Evolutionary conservation across 768 basidiomycete genomes (phyloP).

Genomic region (Amanita inopinata): DNA sequence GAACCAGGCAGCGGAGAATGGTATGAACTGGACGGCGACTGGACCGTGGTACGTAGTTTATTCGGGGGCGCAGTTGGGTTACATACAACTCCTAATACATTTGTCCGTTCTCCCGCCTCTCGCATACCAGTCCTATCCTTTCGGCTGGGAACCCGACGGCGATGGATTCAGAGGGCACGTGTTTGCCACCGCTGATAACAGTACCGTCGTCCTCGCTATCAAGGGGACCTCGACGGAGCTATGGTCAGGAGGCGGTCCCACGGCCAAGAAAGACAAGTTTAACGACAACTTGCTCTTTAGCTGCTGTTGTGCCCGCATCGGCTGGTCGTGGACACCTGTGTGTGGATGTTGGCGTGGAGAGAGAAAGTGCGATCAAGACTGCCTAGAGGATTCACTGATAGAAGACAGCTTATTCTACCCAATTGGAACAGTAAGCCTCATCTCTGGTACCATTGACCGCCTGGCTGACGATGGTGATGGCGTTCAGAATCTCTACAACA

Average conservation of each 20-base stretch:
- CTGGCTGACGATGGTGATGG: slow-evolving; percentile 8
- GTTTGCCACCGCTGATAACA: slow-evolving; percentile 76
- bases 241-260: slow-evolving; percentile 70
- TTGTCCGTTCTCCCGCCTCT: not conserved
- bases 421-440: slow-evolving; percentile 64
- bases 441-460: not conserved
- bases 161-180: slow-evolving; percentile 91
- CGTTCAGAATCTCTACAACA: slow-evolving; percentile 89
- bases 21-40: slow-evolving; percentile 64
- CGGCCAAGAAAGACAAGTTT: slow-evolving; percentile 83
- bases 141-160: slow-evolving; percentile 86
- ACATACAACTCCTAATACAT: no score
- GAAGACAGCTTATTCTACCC: slow-evolving; percentile 86
- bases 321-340: slow-evolving; percentile 91
- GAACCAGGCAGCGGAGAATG: slow-evolving; percentile 51
- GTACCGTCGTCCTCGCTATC: slow-evolving; percentile 78
- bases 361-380: slow-evolving; percentile 74
- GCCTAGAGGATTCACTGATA: slow-evolving; percentile 64
- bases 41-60: slow-evolving; percentile 42
- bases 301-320: slow-evolving; percentile 89
- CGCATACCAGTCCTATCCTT: slow-evolving; percentile 51
- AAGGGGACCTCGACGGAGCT: slow-evolving; percentile 85
- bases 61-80: no score
- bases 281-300: slow-evolving; percentile 92
- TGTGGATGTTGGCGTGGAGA: slow-evolving; percentile 81